Evolutionary conservation across 108 stramenopile species (phyloP).

Genomic region (Skeletonema costatum): DNA sequence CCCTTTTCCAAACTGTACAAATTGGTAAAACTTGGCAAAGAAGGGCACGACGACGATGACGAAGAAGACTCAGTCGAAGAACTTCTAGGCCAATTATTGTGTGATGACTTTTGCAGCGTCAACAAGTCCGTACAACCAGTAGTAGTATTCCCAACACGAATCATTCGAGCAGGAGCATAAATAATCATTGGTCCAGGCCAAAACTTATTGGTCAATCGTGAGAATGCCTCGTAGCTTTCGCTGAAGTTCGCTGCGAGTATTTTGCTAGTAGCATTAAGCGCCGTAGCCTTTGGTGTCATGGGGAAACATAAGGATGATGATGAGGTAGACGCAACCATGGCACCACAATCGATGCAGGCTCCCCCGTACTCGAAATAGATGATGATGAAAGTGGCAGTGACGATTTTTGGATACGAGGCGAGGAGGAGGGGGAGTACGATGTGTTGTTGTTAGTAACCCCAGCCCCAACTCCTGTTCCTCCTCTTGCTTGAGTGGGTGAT

Average conservation of each 20-base stretch:
- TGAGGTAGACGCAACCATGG: neutral
- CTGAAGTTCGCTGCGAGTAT: slow-evolving; percentile 27
- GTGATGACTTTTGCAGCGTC: neutral
- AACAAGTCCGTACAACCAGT: neutral
- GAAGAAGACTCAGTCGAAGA: neutral
- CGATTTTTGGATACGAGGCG: neutral
- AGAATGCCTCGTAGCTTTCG: slow-evolving; percentile 34
- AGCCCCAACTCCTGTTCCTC: neutral
- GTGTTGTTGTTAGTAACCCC: neutral
- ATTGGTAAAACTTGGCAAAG: neutral
- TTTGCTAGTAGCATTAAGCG: neutral
- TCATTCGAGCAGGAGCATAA: slow-evolving; percentile 17
- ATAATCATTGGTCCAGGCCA: slow-evolving; percentile 45
- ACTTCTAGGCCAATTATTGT: neutral
- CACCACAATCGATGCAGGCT: neutral
- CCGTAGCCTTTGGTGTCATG: neutral
- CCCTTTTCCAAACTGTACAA: neutral
- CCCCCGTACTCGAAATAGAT: neutral
- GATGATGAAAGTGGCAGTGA: neutral
- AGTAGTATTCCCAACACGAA: slow-evolving; percentile 3
- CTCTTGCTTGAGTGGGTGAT: neutral
- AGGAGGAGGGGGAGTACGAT: neutral
- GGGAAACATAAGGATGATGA: neutral
- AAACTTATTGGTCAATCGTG: slow-evolving; percentile 25
- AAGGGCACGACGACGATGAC: neutral